Base-by-base conservation (phyloP, 805 yeast genomes). In the Cyberlindnera bimundalis region DNA sequence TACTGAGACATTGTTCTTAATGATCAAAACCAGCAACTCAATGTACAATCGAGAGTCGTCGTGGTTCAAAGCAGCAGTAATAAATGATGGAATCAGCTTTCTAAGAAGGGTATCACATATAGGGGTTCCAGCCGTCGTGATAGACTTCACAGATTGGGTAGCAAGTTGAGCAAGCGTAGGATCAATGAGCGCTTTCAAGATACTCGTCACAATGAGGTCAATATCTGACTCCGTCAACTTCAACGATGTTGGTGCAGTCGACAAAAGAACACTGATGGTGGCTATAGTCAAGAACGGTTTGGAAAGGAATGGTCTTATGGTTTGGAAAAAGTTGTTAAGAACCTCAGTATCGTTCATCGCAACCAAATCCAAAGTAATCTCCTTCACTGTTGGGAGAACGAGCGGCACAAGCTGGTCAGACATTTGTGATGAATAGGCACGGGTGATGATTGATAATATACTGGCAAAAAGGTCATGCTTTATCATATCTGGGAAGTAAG, bases 391-490 rank as follows among this genome's bases (percentile, higher is more conserved):
- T 1, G 79, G 76, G 13, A 80, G 53, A 15, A 80, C 56, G 6
- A 72, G 67, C 0, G 87, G 78, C 12, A 77, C 66, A 8, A 78
- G 53, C 51, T 64, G 57, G 42, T 64, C 64, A 16, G 67, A 63
- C 38, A 60, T 52, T 44, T 53, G 19, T 14, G 37, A 35, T 2
- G 42, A 12, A 30, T 39, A 41, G 56, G 32, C 67, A 65, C 51
- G 76, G 73, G 46, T 33, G 11, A 54, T 74, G 76, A 37, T 71
- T 51, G 73, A 81, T 18, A 90, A 61, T 29, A 84, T 53, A 52
- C 95, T 81, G 0, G 90, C 73, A 55, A 77, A 78, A 21, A 91
- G 63, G 58, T 91, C 98, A 11, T 68, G 60, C 49, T 77, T 77
- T 33, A 87, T 83, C 15, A 82, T 70, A 19, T 70, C 76, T 0